Evolutionary conservation across 2,329 filamentous ascomycete genomes (phyloP).

Genomic region (Grosmannia serpens): DNA sequence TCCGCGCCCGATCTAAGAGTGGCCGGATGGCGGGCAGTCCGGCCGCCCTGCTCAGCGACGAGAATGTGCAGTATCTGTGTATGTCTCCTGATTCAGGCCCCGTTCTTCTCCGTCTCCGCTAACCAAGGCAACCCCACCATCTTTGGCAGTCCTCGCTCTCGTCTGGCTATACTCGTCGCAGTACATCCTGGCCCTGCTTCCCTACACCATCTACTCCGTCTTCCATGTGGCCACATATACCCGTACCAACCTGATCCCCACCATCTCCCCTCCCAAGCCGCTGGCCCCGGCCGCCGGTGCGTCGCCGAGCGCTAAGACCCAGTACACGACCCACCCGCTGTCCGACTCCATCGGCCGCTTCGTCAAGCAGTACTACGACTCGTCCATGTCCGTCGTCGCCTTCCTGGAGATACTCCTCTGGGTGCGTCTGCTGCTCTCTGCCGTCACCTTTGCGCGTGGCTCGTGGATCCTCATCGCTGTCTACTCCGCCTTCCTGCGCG

Average conservation of each 20-base stretch:
- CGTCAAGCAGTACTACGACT: slow-evolving; percentile 96
- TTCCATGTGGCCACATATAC: slow-evolving; percentile 98
- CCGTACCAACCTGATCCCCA: slow-evolving; percentile 84
- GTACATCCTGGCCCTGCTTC: slow-evolving; percentile 79
- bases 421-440: slow-evolving; percentile 69
- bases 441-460: slow-evolving; percentile 77
- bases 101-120: slow-evolving; percentile 6
- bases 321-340: slow-evolving; percentile 44
- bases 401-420: slow-evolving; percentile 79
- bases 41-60: slow-evolving; percentile 63
- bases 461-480: slow-evolving; percentile 79
- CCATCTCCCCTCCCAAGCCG: slow-evolving; percentile 57
- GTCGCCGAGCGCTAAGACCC: slow-evolving; percentile 46
- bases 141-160: slow-evolving; percentile 68
- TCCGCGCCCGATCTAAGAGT: slow-evolving; percentile 68
- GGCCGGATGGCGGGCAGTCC: slow-evolving; percentile 32
- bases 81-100: slow-evolving; percentile 27
- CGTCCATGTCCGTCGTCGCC: slow-evolving; percentile 88
- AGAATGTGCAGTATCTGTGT: slow-evolving; percentile 98
- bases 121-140: neutral
- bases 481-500: slow-evolving; percentile 88
- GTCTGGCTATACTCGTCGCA: slow-evolving; percentile 91
- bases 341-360: slow-evolving; percentile 82
- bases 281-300: slow-evolving; percentile 40
- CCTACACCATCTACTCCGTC: slow-evolving; percentile 92